Evolutionary conservation across 1,139 yeast genomes (phyloP).

Genomic region (Hyphopichia khmerensis): DNA sequence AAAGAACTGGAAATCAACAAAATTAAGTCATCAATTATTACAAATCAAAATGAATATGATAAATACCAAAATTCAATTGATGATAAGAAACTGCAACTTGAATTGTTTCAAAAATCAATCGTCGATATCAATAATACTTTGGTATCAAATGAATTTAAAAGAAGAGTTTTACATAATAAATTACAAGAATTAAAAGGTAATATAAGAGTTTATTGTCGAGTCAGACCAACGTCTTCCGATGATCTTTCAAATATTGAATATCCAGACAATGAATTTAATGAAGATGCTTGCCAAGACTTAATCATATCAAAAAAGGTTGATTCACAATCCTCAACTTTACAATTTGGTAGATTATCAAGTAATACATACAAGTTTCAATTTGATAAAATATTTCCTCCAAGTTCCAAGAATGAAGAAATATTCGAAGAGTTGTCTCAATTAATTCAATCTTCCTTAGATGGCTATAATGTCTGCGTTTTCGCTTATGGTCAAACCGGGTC

Average conservation of each 20-base stretch:
- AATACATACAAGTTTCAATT: conserved; percentile 54
- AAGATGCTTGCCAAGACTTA: conserved; percentile 51
- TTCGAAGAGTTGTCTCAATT: conserved; percentile 86
- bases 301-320: conserved; percentile 30
- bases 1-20: conserved; percentile 21
- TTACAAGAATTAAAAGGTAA: conserved; percentile 90
- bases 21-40: conserved; percentile 11
- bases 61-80: background rate
- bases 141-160: conserved; percentile 16
- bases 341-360: conserved; percentile 8
- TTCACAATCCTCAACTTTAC: background rate
- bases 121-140: conserved; percentile 21
- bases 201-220: conserved; percentile 85
- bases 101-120: conserved; percentile 2
- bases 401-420: conserved; percentile 55
- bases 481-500: conserved; percentile 99
- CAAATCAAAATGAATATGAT: background rate
- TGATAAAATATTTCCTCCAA: conserved; percentile 71
- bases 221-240: conserved; percentile 52
- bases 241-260: conserved; percentile 39
- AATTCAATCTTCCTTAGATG: conserved; percentile 88
- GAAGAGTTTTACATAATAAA: conserved; percentile 71
- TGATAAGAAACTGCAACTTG: conserved; percentile 1
- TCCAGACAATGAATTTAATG: conserved; percentile 48
- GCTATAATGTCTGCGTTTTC: conserved; percentile 88